Percentiles rank a stretch among this genome's conserved stretches.
Conservation (phyloP, 768 basidiomycete species). For the Leucocoprinus leucothites region DNA sequence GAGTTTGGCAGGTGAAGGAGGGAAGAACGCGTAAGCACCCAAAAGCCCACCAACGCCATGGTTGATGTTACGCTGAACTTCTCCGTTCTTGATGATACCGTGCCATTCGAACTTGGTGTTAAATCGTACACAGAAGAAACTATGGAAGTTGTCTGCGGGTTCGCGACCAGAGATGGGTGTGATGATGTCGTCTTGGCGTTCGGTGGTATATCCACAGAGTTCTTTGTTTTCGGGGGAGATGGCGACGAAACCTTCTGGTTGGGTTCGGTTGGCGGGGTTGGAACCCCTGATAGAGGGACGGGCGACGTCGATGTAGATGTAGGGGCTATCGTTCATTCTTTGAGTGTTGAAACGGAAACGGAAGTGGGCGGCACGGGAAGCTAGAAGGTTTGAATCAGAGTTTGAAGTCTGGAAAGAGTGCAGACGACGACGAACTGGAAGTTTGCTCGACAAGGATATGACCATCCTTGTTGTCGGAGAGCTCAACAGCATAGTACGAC, state of each 20-base stretch:
- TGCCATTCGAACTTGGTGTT: conserved; percentile 35
- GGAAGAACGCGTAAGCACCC: conserved; percentile 51
- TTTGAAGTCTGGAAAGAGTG: not conserved
- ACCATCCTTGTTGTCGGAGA: conserved; percentile 52
- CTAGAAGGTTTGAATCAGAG: conserved; percentile 29
- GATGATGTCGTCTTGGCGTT: conserved; percentile 39
- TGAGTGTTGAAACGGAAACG: conserved; percentile 57
- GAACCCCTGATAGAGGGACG: conserved; percentile 61
- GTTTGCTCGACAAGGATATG: conserved; percentile 55
- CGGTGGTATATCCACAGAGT: conserved; percentile 22
- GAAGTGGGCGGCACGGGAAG: conserved; percentile 73
- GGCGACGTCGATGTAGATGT: conserved; percentile 65
- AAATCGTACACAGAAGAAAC: conserved; percentile 63
- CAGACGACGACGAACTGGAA: conserved; percentile 44
- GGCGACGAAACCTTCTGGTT: conserved; percentile 47
- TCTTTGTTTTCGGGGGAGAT: conserved; percentile 42
- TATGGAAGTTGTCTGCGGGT: conserved; percentile 39
- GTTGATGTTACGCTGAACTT: conserved; percentile 23
- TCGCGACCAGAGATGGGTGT: conserved; percentile 45
- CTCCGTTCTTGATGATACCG: conserved; percentile 50
- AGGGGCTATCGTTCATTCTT: conserved; percentile 34
- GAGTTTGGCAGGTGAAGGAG: conserved; percentile 17
- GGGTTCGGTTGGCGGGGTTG: conserved; percentile 43
- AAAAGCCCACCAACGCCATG: conserved; percentile 41
- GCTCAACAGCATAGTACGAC: conserved; percentile 55